Evolutionary conservation across 352 stramenopile genomes (phyloP), one percentile per base, ranked within the genome.

Genomic region (Thalassiosira livingstoniorum): DNA sequence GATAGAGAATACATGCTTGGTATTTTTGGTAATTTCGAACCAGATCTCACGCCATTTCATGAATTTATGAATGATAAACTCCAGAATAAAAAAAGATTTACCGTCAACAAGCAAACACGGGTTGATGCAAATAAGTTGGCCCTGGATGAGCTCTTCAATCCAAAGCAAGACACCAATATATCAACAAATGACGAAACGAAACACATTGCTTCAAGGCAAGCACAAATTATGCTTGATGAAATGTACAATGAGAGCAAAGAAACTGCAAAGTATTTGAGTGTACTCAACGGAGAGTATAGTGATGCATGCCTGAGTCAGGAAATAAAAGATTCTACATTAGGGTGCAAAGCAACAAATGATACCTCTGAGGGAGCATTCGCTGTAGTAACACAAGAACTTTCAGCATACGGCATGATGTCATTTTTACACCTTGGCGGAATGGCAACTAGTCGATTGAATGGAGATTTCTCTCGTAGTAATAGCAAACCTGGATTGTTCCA

Each of bases 351-450:
- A 54, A 80, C 60, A 27, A 80, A 80, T 62, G 54, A 80, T 53
- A 51, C 73, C 23, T 60, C 72, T 31, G 67, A 82, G 58, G 71
- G 74, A 55, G 29, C 42, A 39, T 71, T 82, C 7, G 74, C 61
- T 43, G 27, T 55, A 0, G 29, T 39, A 39, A 82, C 64, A 43
- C 2, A 3, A 21, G 51, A 71, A 15, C 34, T 82, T 27, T 65
- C 76, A 42, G 10, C 1, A 45, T 76, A 53, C 66, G 54, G 74
- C 2, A 35, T 37, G n/a, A 77, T 82, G 25, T 5, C 23, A 11
- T n/a, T 76, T 4, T 63, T n/a, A 37, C 23, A 21, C 42, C 47
- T 61, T 25, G 60, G 32, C 35, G 72, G 43, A n/a, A 29, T 64
- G 2, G 64, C 45, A 31, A 15, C 58, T 57, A 35, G 31, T 0